Percentiles rank a stretch among this genome's conserved stretches.
Conservation (phyloP, 306 rosid genomes). For the Cicer chorassanicum region DNA sequence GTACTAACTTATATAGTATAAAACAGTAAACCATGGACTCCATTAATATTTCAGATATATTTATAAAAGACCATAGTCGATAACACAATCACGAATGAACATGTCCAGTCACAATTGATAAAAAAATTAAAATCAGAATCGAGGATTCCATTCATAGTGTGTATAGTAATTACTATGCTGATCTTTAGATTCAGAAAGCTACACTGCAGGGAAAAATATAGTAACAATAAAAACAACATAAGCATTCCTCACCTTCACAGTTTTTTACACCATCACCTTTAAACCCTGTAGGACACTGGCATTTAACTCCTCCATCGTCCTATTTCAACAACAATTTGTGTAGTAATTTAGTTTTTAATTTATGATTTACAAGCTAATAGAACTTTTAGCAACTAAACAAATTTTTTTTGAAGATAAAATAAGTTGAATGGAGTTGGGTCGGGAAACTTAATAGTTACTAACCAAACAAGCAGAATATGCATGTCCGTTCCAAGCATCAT, state of each 20-base stretch:
- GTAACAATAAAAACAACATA: not conserved
- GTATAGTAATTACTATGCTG: constrained; percentile 13
- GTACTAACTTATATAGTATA: not conserved
- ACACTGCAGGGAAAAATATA: not conserved
- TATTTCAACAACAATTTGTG: constrained; percentile 43
- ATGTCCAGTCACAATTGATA: constrained; percentile 3
- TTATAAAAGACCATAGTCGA: constrained; percentile 4
- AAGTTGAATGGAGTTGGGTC: constrained; percentile 1
- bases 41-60: not conserved
- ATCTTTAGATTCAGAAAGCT: not conserved
- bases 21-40: constrained; percentile 5
- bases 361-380: constrained; percentile 20
- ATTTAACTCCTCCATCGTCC: constrained; percentile 76
- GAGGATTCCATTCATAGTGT: constrained; percentile 25
- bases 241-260: constrained; percentile 68
- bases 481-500: constrained; percentile 70
- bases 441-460: constrained; percentile 45
- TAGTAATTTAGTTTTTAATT: constrained; percentile 30
- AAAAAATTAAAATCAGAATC: constrained; percentile 13
- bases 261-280: constrained; percentile 82
- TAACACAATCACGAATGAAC: constrained; percentile 31
- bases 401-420: not conserved
- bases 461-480: constrained; percentile 84
- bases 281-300: constrained; percentile 85
- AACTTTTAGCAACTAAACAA: constrained; percentile 1